Percentiles rank a stretch among this genome's conserved stretches.
Conservation (phyloP, 306 rosid genomes). For the Dalbergia cultrata region DNA sequence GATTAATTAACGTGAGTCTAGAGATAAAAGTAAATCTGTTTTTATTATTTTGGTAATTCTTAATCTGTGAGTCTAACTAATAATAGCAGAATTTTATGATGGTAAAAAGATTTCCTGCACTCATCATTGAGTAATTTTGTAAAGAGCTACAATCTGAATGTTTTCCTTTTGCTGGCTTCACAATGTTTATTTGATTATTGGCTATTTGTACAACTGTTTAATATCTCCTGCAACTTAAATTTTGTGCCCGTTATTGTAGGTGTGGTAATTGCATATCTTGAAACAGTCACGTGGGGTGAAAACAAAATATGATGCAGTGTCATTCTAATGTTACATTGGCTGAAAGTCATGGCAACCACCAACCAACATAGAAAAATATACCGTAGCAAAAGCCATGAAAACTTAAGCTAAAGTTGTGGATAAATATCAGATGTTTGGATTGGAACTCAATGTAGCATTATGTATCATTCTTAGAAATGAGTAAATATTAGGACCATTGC, state of each 20-base stretch:
- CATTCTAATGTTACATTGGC: too few species aligned
- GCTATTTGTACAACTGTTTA: background rate
- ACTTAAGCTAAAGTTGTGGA: background rate
- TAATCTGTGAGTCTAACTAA: too few species aligned
- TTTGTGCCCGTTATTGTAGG: background rate
- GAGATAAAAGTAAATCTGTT: background rate
- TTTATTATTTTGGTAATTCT: background rate
- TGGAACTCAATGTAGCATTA: too few species aligned
- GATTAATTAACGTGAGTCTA: background rate
- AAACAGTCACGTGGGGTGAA: background rate
- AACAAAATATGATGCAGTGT: too few species aligned
- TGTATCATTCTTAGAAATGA: too few species aligned
- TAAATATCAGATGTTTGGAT: too few species aligned
- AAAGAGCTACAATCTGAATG: background rate
- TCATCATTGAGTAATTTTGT: too few species aligned
- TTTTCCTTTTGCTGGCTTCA: background rate
- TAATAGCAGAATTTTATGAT: background rate
- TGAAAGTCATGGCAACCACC: too few species aligned
- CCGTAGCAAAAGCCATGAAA: background rate
- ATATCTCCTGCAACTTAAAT: background rate
- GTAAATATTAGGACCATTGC: too few species aligned
- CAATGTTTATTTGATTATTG: background rate
- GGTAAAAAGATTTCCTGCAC: background rate
- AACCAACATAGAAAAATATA: background rate
- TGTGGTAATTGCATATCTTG: conserved; percentile 3